Evolutionary conservation across 2,329 filamentous ascomycete species (phyloP), one percentile per base, ranked within the genome.

Genomic region (Nothophaeocryptopus gaeumannii): DNA sequence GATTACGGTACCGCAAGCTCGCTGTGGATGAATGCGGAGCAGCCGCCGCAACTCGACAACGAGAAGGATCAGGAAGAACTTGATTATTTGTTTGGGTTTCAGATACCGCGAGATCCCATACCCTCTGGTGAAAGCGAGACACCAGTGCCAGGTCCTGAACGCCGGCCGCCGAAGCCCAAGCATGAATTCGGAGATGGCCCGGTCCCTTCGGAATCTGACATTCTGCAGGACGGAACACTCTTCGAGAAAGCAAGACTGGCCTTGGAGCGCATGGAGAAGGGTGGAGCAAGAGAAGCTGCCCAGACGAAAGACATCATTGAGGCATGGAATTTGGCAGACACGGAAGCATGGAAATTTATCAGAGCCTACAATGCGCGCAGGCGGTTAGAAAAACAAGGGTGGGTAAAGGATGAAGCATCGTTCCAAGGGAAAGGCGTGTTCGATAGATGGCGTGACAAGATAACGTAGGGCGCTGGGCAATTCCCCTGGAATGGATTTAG

Each of bases 11-110:
- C 78, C 1, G 75, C 82, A 0, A 83, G 82, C 58, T 84, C 85
- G 0, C 74, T 96, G 14, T 96, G 91, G 91, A 74, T 96, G 14
- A 86, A 85, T 0, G 87, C 88, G n/a, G 83, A 87, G 62, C 74
- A 75, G 11, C 71, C 78, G 1, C 70, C 75, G 5, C 68, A 73
- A 1, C 49, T 58, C 44, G 54, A 61, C 42, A 67, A 54, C 53
- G 61, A 55, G 33, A 64, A 68, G 20, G 69, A 85, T 7, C 73
- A 95, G 9, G 66, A 69, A 32, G 69, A 85, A 4, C 74, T 96
- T 2, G 86, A 92, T 64, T 97, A 90, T 89, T 80, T 86, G 59
- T 89, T 97, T 66, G 93, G 92, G 46, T 97, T 97, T 69, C 75
- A 78, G 11, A 78, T 96, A 8, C 88, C 91, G 1, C 76, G 77